Evolutionary conservation across 73 alveolate genomes (phyloP), one percentile per base, ranked within the genome.

Genomic region (Stentor coeruleus): DNA sequence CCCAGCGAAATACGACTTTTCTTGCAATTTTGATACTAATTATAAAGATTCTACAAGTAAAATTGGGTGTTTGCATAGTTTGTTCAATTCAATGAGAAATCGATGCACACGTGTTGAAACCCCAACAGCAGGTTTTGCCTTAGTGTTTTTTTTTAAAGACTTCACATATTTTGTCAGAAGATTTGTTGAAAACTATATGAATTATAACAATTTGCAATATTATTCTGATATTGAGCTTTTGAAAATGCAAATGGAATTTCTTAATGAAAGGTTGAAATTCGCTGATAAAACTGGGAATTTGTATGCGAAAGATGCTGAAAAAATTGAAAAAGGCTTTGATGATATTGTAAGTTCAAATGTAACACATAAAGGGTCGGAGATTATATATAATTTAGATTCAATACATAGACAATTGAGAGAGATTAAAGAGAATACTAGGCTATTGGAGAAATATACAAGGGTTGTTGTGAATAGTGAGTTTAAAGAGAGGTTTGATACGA

Each of bases 51-150:
- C 79, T 66, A 20, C 79, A 15, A 82, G 89, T 38, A 89, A 89
- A 77, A 84, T 89, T 26, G 30, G 90, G n/a, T 80, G 81, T 58
- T 87, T 90, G 3, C 82, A 90, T 40, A 86, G 81, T 74, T 90
- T 82, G 57, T 38, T 87, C 3, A 90, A 90, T 33, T 74, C 85
- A 30, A 82, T 90, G 1, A 86, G 88, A 77, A 90, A 90, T 57
- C 76, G 93, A 83, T 86, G 91, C 49, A 86, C 93, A 2, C 91
- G 85, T 42, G 93, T 90, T 3, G 96, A 90, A 79, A 86, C 96
- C 6, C 83, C 89, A 14, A 90, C 96, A 3, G 39, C 87, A 55
- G 96, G 96, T 0, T 90, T 90, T n/a, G 93, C 93, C 3, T 66
- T 90, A 73, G 91, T 86, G 35, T 82, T 90, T 59, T 82, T 89